Base-by-base conservation (phyloP, 2,329 filamentous ascomycete species). In the Plectosphaerella cucumerina region DNA sequence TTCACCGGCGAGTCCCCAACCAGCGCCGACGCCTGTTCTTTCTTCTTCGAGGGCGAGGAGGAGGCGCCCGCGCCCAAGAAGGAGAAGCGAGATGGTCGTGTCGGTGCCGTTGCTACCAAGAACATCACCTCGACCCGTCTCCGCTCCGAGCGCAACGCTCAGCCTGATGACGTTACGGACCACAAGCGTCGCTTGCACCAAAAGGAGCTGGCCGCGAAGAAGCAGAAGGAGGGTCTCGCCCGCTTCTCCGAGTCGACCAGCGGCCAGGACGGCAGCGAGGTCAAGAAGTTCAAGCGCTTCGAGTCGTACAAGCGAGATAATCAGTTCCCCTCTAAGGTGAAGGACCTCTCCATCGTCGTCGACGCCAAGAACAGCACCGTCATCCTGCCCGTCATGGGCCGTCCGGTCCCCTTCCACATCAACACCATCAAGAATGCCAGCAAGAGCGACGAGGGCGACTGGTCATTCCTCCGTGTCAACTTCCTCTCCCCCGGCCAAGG, bases 291-390 rank as follows among this genome's bases (percentile, higher is more conserved):
- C 78, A 97, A 97, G 76, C 89, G 91, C 50, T 99, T 97, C 65
- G 94, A 99, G 70, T 99, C 94, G 0, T 99, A 99, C 75, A 99
- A 97, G 77, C 85, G 93, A 54, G 94, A 97, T 68, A 96, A 95
- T 60, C 93, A 97, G 68, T 84, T 99, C 49, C 94, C 94, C 2
- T 65, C 80, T 14, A 86, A 85, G 63, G 85, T 96, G 58, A 87
- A 88, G 66, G 93, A 96, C 61, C 77, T 97, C 51, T 86, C 89
- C 55, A 90, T 99, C 55, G 81, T 96, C 20, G 90, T 97, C 14
- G 94, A 99, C 65, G 80, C 83, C 59, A 97, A 96, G 75, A 94
- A 90, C 62, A 82, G 82, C 51, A 97, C 93, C 0, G 84, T 99
- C 52, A 87, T 99, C 48, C 81, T 99, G 42, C 94, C 95, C 3